Conservation (phyloP, 2,329 filamentous ascomycete species). For the Colletotrichum agaves region DNA sequence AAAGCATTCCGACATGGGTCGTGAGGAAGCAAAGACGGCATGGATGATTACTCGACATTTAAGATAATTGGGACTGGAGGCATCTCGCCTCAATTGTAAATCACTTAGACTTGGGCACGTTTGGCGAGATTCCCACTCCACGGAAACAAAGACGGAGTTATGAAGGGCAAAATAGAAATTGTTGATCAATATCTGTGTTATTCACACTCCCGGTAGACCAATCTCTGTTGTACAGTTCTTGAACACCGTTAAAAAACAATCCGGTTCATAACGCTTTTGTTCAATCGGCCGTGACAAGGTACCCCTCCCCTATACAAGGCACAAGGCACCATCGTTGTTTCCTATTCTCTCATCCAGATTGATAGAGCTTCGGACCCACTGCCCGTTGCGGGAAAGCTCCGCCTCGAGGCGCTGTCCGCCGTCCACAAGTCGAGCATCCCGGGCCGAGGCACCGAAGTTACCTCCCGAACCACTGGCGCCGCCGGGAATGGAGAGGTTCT, state of each 20-base stretch:
- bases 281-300: neutral
- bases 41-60: slow-evolving; percentile 65
- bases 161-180: neutral
- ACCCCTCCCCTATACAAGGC: neutral
- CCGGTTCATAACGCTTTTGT: slow-evolving; percentile 12
- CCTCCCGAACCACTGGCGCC: slow-evolving; percentile 39
- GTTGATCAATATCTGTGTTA: neutral
- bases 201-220: neutral
- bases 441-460: slow-evolving; percentile 49
- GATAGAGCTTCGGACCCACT: slow-evolving; percentile 46
- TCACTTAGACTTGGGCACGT: too few species aligned
- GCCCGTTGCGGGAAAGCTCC: slow-evolving; percentile 45
- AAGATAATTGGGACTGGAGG: slow-evolving; percentile 63
- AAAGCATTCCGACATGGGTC: slow-evolving; percentile 36
- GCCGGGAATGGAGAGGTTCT: slow-evolving; percentile 50
- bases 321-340: slow-evolving; percentile 45
- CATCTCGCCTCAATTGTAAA: neutral
- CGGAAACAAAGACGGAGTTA: neutral
- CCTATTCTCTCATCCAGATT: slow-evolving; percentile 48
- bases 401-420: slow-evolving; percentile 49
- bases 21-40: slow-evolving; percentile 38
- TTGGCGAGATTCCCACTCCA: too few species aligned
- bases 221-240: neutral
- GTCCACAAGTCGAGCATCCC: slow-evolving; percentile 50
- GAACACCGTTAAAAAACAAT: slow-evolving; percentile 5